Evolutionary conservation across 176 grass and related monocot genomes (phyloP).

Genomic region (Oryza rufipogon): DNA sequence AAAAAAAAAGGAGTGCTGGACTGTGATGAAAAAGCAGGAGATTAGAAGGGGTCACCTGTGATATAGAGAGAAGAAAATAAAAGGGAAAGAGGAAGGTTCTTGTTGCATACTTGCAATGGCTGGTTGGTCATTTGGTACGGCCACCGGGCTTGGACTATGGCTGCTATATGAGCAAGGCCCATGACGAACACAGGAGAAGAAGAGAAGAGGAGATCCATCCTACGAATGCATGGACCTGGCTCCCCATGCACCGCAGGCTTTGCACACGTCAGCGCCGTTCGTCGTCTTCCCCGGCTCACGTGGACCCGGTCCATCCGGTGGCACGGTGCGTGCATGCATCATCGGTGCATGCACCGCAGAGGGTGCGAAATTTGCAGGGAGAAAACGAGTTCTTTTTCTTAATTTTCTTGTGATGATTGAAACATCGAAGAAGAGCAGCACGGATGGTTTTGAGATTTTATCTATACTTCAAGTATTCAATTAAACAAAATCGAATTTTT

Average conservation of each 20-base stretch:
- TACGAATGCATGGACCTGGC: too few relatives aligned
- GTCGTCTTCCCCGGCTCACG: background rate
- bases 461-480: too few relatives aligned
- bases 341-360: too few relatives aligned
- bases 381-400: too few relatives aligned
- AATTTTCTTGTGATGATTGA: too few relatives aligned
- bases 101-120: background rate
- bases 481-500: too few relatives aligned
- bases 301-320: background rate
- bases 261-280: background rate
- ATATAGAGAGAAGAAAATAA: too few relatives aligned
- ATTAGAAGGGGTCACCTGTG: background rate
- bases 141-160: background rate
- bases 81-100: background rate
- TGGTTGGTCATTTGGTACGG: background rate
- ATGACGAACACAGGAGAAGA: background rate
- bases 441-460: too few relatives aligned
- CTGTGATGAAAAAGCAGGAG: background rate
- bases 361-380: too few relatives aligned
- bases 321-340: too few relatives aligned
- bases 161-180: too few relatives aligned
- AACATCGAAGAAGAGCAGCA: too few relatives aligned
- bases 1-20: background rate
- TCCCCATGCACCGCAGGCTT: background rate
- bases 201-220: background rate